Conservation (phyloP, 2,329 filamentous ascomycete species). For the Aspergillus uvarum region DNA sequence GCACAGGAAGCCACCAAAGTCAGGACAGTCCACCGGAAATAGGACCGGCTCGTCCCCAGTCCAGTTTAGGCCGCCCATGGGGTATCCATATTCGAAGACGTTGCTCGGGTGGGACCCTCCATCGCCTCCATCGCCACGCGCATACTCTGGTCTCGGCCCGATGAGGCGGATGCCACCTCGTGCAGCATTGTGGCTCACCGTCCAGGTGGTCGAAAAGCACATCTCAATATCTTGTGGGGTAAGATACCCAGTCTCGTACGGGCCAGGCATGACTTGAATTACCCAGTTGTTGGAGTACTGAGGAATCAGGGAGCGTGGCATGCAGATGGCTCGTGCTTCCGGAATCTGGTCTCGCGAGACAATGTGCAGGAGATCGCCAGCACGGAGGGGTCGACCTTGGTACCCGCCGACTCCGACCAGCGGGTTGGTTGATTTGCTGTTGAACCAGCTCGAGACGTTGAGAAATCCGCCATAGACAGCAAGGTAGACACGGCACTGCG, state of each 20-base stretch:
- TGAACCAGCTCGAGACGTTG: conserved; percentile 32
- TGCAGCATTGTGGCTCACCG: conserved; percentile 61
- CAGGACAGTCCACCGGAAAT: conserved; percentile 59
- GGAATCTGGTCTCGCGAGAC: too few species aligned
- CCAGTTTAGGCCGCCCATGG: conserved; percentile 59
- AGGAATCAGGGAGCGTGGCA: too few species aligned
- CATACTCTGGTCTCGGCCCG: conserved; percentile 60
- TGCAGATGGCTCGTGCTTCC: too few species aligned
- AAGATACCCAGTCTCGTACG: too few species aligned
- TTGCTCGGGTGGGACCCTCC: conserved; percentile 64
- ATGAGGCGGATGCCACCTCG: conserved; percentile 61
- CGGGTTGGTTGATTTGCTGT: too few species aligned
- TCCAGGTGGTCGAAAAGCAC: conserved; percentile 47
- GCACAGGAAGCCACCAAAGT: conserved; percentile 61
- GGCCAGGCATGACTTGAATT: too few species aligned
- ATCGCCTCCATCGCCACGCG: conserved; percentile 60
- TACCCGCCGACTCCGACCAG: too few species aligned
- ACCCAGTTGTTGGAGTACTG: too few species aligned
- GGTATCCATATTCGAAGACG: conserved; percentile 60
- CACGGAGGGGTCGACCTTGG: too few species aligned
- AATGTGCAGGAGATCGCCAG: too few species aligned
- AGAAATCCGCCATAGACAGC: conserved; percentile 58
- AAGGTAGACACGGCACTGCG: conserved; percentile 55
- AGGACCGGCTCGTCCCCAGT: conserved; percentile 62
- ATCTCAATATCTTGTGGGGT: too few species aligned